Base-by-base conservation (phyloP, 1,284 basidiomycete genomes). In the Austroboletus olivaceoglutinosus region DNA sequence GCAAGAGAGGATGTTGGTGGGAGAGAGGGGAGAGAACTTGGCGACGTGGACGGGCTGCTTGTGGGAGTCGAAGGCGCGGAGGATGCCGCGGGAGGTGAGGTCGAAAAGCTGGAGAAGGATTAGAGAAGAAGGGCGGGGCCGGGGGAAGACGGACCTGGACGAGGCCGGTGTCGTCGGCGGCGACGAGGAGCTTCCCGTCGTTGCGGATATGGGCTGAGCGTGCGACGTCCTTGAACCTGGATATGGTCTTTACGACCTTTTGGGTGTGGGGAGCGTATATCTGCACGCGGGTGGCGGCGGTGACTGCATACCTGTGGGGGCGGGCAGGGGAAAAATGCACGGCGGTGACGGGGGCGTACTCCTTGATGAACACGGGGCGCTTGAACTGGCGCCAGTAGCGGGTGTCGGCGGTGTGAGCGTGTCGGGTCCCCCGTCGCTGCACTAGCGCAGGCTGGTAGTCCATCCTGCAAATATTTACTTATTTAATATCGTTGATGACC, bases 201-300 rank as follows among this genome's bases (percentile, higher is more conserved):
- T 80, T 81, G 48, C 97, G 82, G 53, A 98, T 93, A 61, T 82
- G 81, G 13, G 87, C 94, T 59, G 89, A 89, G 52, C 94, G 78
- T 2, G 95, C 95, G 29, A 96, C 89, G 65, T 98, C 96, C 70
- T 97, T 97, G 75, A 99, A 99, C 30, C 97, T 77, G 25, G 93
- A 90, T 54, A 99, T 94, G 0, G 93, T 97, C 76, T 99, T 99
- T 16, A 88, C 90, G 37, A 98, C 86, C 69, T 95, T 93, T 69
- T 95, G 92, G 9, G 95, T 98, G 53, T 91, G 85, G 30, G 94
- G 93, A 16, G 93, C 93, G 71, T 98, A 98, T 65, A 99, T 91
- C 70, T 99, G 91, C 2, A 99, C 87, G 53, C 95, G 80, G 0
- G 94, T 92, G 0, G 93, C 94, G 1, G 94, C 90, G 27, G 94